A percentile compares a stretch with the other conserved stretches of the same genome.
phyloP scores from a whole-genome alignment of 805 yeast genomes.

The Priceomyces medius region DNA sequence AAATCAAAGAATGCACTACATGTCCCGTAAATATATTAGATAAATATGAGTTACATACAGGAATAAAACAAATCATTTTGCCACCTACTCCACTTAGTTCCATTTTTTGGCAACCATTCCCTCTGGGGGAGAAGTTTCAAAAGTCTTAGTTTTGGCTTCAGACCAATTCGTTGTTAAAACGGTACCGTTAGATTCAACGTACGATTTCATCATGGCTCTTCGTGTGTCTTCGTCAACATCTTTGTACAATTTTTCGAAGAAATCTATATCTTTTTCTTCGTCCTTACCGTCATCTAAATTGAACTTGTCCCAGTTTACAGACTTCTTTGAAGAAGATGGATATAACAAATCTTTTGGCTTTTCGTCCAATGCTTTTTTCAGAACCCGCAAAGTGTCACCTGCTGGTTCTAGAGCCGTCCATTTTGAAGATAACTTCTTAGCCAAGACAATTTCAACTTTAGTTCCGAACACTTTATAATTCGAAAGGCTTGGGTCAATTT shows the following conservation, averaged over 20 bases:
- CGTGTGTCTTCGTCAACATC: slow-evolving; percentile 84
- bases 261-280: slow-evolving; percentile 55
- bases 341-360: slow-evolving; percentile 32
- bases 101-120: slow-evolving; percentile 64
- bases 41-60: slow-evolving; percentile 3
- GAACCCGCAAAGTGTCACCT: slow-evolving; percentile 10
- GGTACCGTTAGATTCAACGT: slow-evolving; percentile 90
- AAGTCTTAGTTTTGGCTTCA: slow-evolving; percentile 67
- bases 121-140: slow-evolving; percentile 72
- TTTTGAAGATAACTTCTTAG: slow-evolving; percentile 42
- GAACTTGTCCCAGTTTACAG: slow-evolving; percentile 66
- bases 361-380: slow-evolving; percentile 7
- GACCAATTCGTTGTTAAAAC: slow-evolving; percentile 91
- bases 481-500: slow-evolving; percentile 48
- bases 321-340: slow-evolving; percentile 64
- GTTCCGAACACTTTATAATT: slow-evolving; percentile 58
- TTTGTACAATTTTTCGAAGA: slow-evolving; percentile 71
- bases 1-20: neutral
- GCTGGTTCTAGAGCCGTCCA: slow-evolving; percentile 57
- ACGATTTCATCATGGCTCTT: slow-evolving; percentile 97
- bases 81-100: slow-evolving; percentile 19
- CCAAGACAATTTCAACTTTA: slow-evolving; percentile 69
- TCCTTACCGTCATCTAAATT: slow-evolving; percentile 46
- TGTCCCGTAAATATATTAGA: neutral
- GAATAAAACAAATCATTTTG: neutral